These are phyloP conservation scores for Breviolum minutum DNA, from an alignment of 73 alveolate genomes.

Conservation along the genomic window DNA sequence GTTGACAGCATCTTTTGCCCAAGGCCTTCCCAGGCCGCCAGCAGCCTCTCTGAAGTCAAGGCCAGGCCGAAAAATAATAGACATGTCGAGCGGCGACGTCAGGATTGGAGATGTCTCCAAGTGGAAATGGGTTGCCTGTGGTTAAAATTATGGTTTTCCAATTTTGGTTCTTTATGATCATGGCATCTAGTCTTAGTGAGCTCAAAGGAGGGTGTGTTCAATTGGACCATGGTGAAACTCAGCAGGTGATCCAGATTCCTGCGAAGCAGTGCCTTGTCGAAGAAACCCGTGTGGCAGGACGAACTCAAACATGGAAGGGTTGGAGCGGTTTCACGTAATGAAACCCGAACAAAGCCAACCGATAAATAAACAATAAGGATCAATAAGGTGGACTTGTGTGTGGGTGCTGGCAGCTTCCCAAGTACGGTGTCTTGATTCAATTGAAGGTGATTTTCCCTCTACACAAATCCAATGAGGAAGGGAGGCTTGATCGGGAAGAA, in stretches of 20 bases:
- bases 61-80: not conserved
- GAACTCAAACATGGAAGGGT: too few species aligned
- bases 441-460: not conserved
- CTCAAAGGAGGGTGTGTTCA: too few species aligned
- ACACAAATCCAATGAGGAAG: not conserved
- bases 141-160: not conserved
- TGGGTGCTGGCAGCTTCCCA: too few species aligned
- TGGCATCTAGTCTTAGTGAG: too few species aligned
- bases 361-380: too few species aligned
- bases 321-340: too few species aligned
- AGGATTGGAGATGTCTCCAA: too few species aligned
- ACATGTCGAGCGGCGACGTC: too few species aligned
- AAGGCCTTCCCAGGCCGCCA: not conserved
- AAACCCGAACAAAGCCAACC: too few species aligned
- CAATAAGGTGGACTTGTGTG: too few species aligned
- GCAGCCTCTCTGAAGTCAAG: conserved; percentile 42
- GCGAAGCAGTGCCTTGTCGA: conserved; percentile 22
- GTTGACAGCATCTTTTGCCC: not conserved
- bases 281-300: not conserved
- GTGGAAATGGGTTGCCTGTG: not conserved
- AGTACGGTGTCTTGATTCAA: not conserved
- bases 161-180: too few species aligned
- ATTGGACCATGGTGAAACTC: not conserved
- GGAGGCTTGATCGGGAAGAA: conserved; percentile 57
- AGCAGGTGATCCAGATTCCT: conserved; percentile 51